These are phyloP conservation scores for Nigrograna mackinnonii DNA, from an alignment of 2,329 filamentous ascomycete species.

Conservation along the genomic window DNA sequence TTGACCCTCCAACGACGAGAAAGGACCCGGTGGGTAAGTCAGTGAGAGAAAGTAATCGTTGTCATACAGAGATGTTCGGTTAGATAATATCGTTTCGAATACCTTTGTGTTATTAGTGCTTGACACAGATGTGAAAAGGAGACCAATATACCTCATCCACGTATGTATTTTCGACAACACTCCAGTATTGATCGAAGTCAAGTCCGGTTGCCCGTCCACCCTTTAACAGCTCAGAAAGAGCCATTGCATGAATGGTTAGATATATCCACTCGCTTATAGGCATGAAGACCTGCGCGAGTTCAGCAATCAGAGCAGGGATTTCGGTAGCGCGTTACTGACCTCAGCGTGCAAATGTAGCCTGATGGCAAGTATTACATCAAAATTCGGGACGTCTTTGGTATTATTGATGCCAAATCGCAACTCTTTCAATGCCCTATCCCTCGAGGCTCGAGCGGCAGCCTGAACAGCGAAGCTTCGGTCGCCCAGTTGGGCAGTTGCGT, in stretches of 20 bases:
- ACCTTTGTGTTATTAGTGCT: too few species aligned
- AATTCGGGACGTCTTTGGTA: neutral
- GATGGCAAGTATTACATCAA: conserved; percentile 6
- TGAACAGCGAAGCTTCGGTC: conserved; percentile 1
- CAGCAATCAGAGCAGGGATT: neutral
- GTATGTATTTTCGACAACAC: conserved; percentile 35
- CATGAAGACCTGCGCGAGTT: conserved; percentile 6
- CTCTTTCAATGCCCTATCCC: conserved; percentile 5
- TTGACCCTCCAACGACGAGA: neutral
- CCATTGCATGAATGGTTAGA: conserved; percentile 31
- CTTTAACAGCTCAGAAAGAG: conserved; percentile 29
- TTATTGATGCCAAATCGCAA: conserved; percentile 1
- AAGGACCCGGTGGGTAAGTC: conserved; percentile 11
- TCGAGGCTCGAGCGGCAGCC: conserved; percentile 1
- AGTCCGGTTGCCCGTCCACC: conserved; percentile 18
- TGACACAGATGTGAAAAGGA: neutral
- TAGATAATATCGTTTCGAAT: too few species aligned
- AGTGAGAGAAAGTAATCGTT: conserved; percentile 29
- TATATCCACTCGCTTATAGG: conserved; percentile 3
- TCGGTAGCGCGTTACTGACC: neutral
- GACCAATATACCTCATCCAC: conserved; percentile 33
- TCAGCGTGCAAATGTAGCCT: conserved; percentile 11
- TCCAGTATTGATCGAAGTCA: conserved; percentile 33
- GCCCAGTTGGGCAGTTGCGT: conserved; percentile 4
- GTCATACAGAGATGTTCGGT: too few species aligned